Evolutionary conservation across 352 stramenopile species (phyloP).

Genomic region (Thalassiosira hispida): DNA sequence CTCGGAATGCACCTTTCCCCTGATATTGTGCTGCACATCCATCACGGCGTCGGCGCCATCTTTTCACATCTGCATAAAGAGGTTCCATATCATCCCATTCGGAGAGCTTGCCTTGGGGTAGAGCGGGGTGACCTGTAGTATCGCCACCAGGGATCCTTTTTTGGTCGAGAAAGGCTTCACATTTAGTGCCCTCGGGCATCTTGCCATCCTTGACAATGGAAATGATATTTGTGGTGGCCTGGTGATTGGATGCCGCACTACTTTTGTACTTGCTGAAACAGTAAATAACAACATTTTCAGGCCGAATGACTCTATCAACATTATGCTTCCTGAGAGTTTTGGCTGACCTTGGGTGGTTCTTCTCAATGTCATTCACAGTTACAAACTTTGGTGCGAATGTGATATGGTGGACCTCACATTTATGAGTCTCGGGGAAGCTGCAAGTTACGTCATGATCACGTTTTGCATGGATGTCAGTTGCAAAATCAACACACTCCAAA

Average conservation of each 20-base stretch:
- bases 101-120: background rate
- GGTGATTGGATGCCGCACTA: constrained; percentile 1
- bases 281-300: background rate
- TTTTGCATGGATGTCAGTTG: constrained; percentile 3
- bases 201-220: background rate
- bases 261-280: background rate
- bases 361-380: background rate
- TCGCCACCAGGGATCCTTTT: background rate
- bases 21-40: constrained; percentile 3
- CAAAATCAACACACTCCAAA: background rate
- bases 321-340: background rate
- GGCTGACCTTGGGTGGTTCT: background rate
- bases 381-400: constrained; percentile 4
- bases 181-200: background rate
- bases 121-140: background rate
- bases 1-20: background rate
- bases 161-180: background rate
- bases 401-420: constrained; percentile 1
- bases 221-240: background rate
- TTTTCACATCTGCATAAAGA: background rate
- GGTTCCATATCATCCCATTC: constrained; percentile 2
- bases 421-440: constrained; percentile 4
- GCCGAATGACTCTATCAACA: background rate
- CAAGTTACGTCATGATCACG: background rate
- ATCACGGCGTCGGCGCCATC: background rate